Evolutionary conservation across 176 grass and related monocot species (phyloP).

Genomic region (Eleusine indica): DNA sequence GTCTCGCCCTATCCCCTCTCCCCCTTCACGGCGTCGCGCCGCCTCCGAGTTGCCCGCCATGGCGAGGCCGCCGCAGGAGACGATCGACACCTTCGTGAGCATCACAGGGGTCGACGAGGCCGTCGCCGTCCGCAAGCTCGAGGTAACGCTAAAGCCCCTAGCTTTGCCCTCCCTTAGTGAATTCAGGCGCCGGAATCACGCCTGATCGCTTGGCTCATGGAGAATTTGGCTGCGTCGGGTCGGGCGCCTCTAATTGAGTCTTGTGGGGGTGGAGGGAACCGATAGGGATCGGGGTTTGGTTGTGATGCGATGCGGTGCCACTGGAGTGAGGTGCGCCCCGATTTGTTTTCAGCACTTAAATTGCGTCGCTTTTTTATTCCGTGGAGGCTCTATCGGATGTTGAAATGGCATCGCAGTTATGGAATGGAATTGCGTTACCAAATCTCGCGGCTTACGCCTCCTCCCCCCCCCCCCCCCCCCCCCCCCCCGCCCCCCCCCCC

Average conservation of each 20-base stretch:
- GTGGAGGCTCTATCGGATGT: not conserved
- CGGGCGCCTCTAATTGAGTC: not conserved
- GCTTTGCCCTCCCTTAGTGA: not conserved
- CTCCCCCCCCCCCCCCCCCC: too few relatives aligned
- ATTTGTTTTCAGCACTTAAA: constrained; percentile 26
- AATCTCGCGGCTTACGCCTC: constrained; percentile 12
- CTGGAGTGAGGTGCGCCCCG: not conserved
- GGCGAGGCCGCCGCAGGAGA: constrained; percentile 74
- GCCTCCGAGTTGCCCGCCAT: constrained; percentile 39
- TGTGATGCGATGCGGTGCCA: constrained; percentile 10
- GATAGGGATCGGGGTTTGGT: not conserved
- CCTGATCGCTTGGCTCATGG: not conserved
- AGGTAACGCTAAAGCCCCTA: constrained; percentile 44
- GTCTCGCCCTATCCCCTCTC: constrained; percentile 5
- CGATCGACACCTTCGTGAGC: constrained; percentile 83
- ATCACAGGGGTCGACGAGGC: constrained; percentile 74
- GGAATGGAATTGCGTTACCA: not conserved
- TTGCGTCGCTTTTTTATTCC: not conserved
- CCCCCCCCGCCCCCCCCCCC: too few relatives aligned
- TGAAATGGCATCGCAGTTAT: not conserved
- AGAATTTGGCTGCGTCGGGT: not conserved
- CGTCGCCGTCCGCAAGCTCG: constrained; percentile 74
- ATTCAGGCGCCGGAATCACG: constrained; percentile 25
- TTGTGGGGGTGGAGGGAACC: not conserved
- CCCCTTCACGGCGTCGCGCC: not conserved